phyloP scores from a whole-genome alignment of 2,329 filamentous ascomycete species.

The Nothopassalora personata region DNA sequence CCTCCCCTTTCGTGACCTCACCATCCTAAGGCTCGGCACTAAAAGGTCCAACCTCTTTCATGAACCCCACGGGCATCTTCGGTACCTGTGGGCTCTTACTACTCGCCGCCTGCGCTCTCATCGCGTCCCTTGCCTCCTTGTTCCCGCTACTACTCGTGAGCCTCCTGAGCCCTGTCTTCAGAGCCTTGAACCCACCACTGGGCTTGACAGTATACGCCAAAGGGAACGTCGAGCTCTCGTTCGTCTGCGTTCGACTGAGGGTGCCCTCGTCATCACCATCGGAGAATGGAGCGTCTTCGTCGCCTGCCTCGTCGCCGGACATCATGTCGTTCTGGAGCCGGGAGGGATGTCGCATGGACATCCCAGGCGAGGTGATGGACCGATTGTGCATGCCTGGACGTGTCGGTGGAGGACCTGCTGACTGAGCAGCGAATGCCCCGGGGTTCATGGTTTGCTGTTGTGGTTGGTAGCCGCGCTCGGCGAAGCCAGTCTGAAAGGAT shows the following conservation, averaged over 20 bases:
- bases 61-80: constrained; percentile 43
- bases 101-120: constrained; percentile 27
- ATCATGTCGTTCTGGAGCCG: constrained; percentile 55
- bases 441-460: constrained; percentile 50
- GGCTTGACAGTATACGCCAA: constrained; percentile 21
- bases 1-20: background rate
- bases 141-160: constrained; percentile 53
- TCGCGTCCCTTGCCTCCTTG: constrained; percentile 35
- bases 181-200: constrained; percentile 40
- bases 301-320: constrained; percentile 67
- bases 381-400: constrained; percentile 70
- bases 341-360: constrained; percentile 44
- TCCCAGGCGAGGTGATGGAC: constrained; percentile 75
- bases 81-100: constrained; percentile 45
- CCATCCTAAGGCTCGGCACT: constrained; percentile 30
- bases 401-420: constrained; percentile 24
- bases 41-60: constrained; percentile 23
- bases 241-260: constrained; percentile 38
- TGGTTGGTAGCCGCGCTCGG: constrained; percentile 59
- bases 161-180: constrained; percentile 55
- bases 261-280: constrained; percentile 66
- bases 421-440: constrained; percentile 46
- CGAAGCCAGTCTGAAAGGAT: constrained; percentile 83
- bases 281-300: constrained; percentile 63
- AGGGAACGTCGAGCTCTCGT: constrained; percentile 21